These are phyloP conservation scores for Staphylotrichum longicolle DNA, from an alignment of 495 filamentous ascomycete species.

Conservation along the genomic window DNA sequence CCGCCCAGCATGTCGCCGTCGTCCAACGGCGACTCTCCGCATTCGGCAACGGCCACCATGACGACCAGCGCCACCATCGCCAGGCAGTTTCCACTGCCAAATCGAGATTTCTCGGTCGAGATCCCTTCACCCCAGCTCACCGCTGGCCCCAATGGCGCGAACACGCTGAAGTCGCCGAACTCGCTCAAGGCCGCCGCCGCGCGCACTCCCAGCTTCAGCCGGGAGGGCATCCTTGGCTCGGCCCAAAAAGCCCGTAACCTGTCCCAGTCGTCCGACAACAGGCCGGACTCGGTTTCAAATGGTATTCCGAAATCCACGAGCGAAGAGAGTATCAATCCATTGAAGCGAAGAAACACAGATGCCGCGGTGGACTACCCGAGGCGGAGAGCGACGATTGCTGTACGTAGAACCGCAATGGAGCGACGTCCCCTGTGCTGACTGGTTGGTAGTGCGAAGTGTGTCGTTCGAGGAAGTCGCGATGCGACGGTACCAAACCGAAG, in stretches of 20 bases:
- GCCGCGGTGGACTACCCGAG: conserved; percentile 66
- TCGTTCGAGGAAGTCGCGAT: conserved; percentile 77
- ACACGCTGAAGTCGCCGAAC: conserved; percentile 51
- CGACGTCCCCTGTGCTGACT: conserved; percentile 27
- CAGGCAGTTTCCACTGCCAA: conserved; percentile 45
- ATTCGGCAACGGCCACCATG: conserved; percentile 42
- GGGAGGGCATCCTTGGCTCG: conserved; percentile 58
- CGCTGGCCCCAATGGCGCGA: conserved; percentile 41
- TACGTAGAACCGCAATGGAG: conserved; percentile 42
- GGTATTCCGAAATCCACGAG: conserved; percentile 46
- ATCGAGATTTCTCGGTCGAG: conserved; percentile 50
- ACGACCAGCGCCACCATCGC: conserved; percentile 34
- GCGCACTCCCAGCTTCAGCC: conserved; percentile 51
- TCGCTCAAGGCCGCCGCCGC: conserved; percentile 38
- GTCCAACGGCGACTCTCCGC: conserved; percentile 52
- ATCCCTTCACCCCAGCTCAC: conserved; percentile 45
- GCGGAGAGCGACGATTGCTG: conserved; percentile 69
- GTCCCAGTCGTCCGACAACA: conserved; percentile 52
- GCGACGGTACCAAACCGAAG: conserved; percentile 78
- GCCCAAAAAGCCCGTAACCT: conserved; percentile 56
- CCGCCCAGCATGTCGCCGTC: conserved; percentile 47
- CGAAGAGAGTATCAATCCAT: conserved; percentile 53
- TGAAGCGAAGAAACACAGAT: conserved; percentile 65
- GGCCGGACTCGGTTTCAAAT: conserved; percentile 40
- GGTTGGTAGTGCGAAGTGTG: conserved; percentile 75